These are phyloP conservation scores for Backusella macrospora DNA, from an alignment of 192 early-diverging fungal species.

Conservation along the genomic window DNA sequence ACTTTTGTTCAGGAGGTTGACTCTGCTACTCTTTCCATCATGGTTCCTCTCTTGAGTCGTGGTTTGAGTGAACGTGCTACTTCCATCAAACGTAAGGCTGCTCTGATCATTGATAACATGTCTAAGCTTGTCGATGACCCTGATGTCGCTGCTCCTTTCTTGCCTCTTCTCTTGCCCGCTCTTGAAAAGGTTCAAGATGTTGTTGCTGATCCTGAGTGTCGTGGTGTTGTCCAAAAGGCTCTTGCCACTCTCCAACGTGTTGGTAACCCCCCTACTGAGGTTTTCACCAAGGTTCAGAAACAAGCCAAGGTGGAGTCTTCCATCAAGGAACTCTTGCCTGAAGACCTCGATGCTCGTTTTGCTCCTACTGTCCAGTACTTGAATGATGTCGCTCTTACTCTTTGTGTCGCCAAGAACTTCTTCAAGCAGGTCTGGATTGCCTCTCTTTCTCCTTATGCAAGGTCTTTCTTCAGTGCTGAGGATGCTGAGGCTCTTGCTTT, in stretches of 20 bases:
- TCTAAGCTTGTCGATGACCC: slow-evolving; percentile 88
- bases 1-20: slow-evolving; percentile 81
- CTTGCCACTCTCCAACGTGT: slow-evolving; percentile 70
- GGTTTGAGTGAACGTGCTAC: slow-evolving; percentile 70
- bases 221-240: slow-evolving; percentile 69
- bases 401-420: slow-evolving; percentile 67
- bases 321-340: slow-evolving; percentile 59
- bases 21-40: slow-evolving; percentile 77
- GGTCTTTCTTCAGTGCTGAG: slow-evolving; percentile 57
- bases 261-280: slow-evolving; percentile 58
- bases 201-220: slow-evolving; percentile 78
- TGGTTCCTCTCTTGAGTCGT: slow-evolving; percentile 77
- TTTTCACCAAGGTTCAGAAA: slow-evolving; percentile 56
- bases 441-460: slow-evolving; percentile 59
- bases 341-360: slow-evolving; percentile 53
- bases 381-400: slow-evolving; percentile 56
- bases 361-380: slow-evolving; percentile 59
- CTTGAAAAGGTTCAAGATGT: slow-evolving; percentile 77
- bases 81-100: slow-evolving; percentile 73
- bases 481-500: slow-evolving; percentile 54
- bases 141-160: slow-evolving; percentile 76
- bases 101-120: slow-evolving; percentile 90
- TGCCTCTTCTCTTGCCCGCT: slow-evolving; percentile 77
- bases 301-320: slow-evolving; percentile 47
- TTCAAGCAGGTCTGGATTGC: slow-evolving; percentile 68